Base-by-base conservation (phyloP, 2,329 filamentous ascomycete species). In the Cladosporium sp. region DNA sequence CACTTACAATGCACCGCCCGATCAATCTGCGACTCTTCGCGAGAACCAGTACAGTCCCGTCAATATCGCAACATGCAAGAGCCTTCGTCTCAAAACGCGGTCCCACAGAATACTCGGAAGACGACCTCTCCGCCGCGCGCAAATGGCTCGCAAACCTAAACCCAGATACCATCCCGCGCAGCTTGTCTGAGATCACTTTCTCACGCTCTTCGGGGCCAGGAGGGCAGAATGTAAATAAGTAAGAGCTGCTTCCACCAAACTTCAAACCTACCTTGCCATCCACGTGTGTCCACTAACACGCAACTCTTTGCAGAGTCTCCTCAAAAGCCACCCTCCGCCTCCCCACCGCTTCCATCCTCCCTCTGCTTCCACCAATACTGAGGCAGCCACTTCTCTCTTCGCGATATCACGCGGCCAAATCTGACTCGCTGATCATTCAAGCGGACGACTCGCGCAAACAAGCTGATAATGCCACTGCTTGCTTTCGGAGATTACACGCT, bases 141-240 rank as follows among this genome's bases (percentile, higher is more conserved):
- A 39, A 56, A 56, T 56, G 54, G 54, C 79, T 87, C 50, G 73
- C 76, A 43, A 73, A 73, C 45, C 77, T 86, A 63, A 74, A 80
- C 69, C 70, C 78, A 58, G 77, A 81, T 14, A 78, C 80, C 14
- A 81, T 87, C 58, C 82, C 84, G 25, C 78, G 76, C 58, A 75
- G 75, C 63, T 76, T 87, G 59, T 80, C 82, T 66, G 79, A 85
- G 61, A 69, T 87, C 63, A 83, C 78, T 51, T 88, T 85, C 70
- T 86, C 83, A 68, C 78, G 84, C 59, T 86, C 84, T 2, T 85
- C 84, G 55, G 85, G 85, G 3, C 85, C 85, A 17, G 85, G 85
- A 52, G 85, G 85, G 11, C 85, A 88, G 70, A 87, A 88, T 74
- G 85, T 88, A 59, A 88, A 88, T 73, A 88, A 88, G 85, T 87